Evolutionary conservation across 192 early-diverging fungal species (phyloP).

Genomic region (Diversispora epigaea): DNA sequence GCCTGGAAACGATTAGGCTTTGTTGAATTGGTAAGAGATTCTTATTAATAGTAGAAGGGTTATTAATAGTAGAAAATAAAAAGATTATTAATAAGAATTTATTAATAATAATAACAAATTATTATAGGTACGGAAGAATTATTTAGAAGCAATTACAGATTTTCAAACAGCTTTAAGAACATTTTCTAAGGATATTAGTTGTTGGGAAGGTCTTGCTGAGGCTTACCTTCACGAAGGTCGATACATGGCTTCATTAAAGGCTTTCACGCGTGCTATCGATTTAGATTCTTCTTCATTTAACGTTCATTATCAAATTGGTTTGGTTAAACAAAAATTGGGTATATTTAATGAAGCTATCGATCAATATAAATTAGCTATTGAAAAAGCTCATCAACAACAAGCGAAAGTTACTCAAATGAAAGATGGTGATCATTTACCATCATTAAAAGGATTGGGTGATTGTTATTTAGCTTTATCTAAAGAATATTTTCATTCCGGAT

Average conservation of each 20-base stretch:
- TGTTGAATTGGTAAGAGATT: constrained; percentile 50
- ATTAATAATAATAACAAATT: background rate
- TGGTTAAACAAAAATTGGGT: constrained; percentile 55
- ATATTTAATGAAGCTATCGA: constrained; percentile 54
- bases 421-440: constrained; percentile 41
- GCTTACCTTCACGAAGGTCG: constrained; percentile 70
- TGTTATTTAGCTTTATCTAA: constrained; percentile 49
- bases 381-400: constrained; percentile 29
- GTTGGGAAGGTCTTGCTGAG: constrained; percentile 81
- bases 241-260: constrained; percentile 74
- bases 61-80: background rate
- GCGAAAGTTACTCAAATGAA: too few species aligned
- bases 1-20: constrained; percentile 81
- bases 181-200: constrained; percentile 57
- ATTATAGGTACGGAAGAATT: constrained; percentile 37
- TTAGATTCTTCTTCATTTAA: constrained; percentile 56
- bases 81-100: background rate
- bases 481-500: constrained; percentile 58
- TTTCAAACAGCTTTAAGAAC: constrained; percentile 85
- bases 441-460: constrained; percentile 52
- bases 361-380: constrained; percentile 42
- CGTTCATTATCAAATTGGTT: constrained; percentile 47
- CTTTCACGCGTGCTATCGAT: constrained; percentile 68
- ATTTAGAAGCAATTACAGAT: constrained; percentile 57
- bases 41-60: background rate